A percentile compares a stretch with the other conserved stretches of the same genome.
phyloP scores from a whole-genome alignment of 805 yeast genomes.

The Metschnikowia cerradonensis region DNA sequence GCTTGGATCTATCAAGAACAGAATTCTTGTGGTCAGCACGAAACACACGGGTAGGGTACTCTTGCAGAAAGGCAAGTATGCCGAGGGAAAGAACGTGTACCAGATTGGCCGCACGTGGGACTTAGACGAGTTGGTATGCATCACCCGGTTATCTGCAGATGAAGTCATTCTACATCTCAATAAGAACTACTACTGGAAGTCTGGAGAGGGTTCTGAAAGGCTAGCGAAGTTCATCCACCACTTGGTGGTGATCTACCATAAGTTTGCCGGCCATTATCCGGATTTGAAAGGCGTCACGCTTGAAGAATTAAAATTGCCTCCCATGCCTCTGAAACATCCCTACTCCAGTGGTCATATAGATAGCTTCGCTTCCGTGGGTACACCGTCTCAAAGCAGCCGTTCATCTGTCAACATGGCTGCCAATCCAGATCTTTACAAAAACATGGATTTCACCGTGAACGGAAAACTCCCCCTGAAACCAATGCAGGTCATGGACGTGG shows the following conservation, averaged over 20 bases:
- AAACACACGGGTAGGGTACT: conserved; percentile 64
- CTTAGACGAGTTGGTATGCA: conserved; percentile 57
- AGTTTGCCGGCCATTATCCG: conserved; percentile 38
- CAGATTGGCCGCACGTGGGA: conserved; percentile 95
- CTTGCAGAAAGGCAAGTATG: conserved; percentile 82
- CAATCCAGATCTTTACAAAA: conserved; percentile 24
- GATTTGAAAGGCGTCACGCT: conserved; percentile 28
- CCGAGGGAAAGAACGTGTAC: conserved; percentile 57
- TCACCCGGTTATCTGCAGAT: conserved; percentile 51
- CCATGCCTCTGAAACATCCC: conserved; percentile 4
- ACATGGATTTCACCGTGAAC: conserved; percentile 40
- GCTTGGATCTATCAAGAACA: conserved; percentile 45
- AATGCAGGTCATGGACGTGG: conserved; percentile 36
- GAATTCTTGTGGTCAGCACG: conserved; percentile 59
- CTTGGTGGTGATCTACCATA: conserved; percentile 30
- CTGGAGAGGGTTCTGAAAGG: conserved; percentile 36
- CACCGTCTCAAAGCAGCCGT: background rate
- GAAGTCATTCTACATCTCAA: conserved; percentile 62
- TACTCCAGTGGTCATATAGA: background rate
- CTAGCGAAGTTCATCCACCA: conserved; percentile 31
- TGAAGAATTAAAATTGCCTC: conserved; percentile 34
- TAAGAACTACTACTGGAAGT: conserved; percentile 77
- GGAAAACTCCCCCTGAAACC: conserved; percentile 42
- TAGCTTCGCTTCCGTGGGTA: background rate
- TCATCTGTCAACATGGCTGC: background rate